Percentiles rank a stretch among this genome's conserved stretches.
Evolutionary conservation across 2,329 filamentous ascomycete genomes (phyloP).

Genomic region (Huntiella decipiens): DNA sequence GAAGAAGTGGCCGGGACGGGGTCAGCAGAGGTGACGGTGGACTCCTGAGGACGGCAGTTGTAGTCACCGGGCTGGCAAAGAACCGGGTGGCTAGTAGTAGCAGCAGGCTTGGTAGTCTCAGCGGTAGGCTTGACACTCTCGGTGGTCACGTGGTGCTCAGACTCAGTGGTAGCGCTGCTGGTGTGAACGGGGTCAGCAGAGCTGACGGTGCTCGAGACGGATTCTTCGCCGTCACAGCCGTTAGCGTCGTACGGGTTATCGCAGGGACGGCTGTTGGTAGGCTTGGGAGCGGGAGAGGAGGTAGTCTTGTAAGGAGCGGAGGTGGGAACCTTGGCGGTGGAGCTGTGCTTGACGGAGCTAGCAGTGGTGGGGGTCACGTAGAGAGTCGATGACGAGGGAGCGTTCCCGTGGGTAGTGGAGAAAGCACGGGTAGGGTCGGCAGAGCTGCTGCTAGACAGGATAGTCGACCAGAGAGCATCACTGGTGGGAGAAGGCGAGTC

Average conservation of each 20-base stretch:
- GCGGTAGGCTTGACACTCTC: not conserved
- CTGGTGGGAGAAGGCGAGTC: not conserved
- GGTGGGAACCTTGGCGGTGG: not conserved
- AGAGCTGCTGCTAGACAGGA: not conserved
- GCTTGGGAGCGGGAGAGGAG: not conserved
- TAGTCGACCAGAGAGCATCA: not conserved
- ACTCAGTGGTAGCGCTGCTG: not conserved
- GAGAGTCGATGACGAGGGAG: not conserved
- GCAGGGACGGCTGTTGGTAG: constrained; percentile 1
- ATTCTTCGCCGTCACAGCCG: constrained; percentile 3
- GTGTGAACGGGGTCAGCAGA: constrained; percentile 1
- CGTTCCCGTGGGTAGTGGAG: not conserved
- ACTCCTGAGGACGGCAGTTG: constrained; percentile 3
- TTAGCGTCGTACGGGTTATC: constrained; percentile 8
- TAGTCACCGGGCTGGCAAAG: constrained; percentile 4
- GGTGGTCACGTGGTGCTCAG: not conserved
- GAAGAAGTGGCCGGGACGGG: not conserved
- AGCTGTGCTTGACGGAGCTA: not conserved
- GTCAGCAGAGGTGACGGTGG: constrained; percentile 6
- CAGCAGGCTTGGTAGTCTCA: not conserved
- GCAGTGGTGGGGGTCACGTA: not conserved
- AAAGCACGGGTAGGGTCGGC: not conserved
- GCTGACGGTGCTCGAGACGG: not conserved
- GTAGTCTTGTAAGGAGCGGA: not conserved
- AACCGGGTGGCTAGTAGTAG: not conserved